Base-by-base conservation (phyloP, 139 green algal species). In the Pycnococcus provasolii region DNA sequence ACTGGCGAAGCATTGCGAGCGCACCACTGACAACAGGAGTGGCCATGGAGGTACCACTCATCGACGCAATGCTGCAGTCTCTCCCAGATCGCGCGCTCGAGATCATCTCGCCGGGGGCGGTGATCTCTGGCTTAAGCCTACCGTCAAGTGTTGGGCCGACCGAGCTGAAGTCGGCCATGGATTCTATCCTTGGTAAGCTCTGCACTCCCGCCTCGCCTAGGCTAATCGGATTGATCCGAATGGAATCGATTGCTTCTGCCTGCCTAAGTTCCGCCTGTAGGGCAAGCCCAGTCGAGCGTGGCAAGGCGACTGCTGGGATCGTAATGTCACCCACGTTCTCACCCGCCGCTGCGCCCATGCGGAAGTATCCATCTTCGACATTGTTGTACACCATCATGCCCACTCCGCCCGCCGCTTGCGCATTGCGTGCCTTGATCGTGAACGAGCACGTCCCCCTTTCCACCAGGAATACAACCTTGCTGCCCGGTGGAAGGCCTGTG, bases 11-110 rank as follows among this genome's bases (percentile, higher is more conserved):
- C 3, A 92, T 68, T 1, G 70, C 61, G 3, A 75, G 82, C 9
- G 73, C 65, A 26, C 81, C 86, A 1, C 84, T 86, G 3, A 78
- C 71, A 26, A 87, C 62, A 0, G 86, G 86, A 2, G 90, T 94
- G 0, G 91, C 86, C 91, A 97, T 97, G n/a, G 80, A 89, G 2
- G 91, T 97, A 45, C 90, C 65, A 71, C n/a, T 15, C 26, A 13
- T 64, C 42, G 58, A 15, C 42, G 58, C 26, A 26, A 26, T 26
- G 26, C 26, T 26, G 26, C 26, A 26, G 26, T 26, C 13, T 37
- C 13, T 69, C 65, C 3, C 2, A 54, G 7, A 2, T 2, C 5
- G 68, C 68, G 6, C 65, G 75, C 6, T 57, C 45, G 26, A 26
- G 40, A 75, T 61, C 3, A 45, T 73, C 3, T 68, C 62, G 52